A percentile compares a stretch with the other conserved stretches of the same genome.
Conservation (phyloP, 805 yeast genomes). For the Hanseniaspora pseudoguilliermondii region DNA sequence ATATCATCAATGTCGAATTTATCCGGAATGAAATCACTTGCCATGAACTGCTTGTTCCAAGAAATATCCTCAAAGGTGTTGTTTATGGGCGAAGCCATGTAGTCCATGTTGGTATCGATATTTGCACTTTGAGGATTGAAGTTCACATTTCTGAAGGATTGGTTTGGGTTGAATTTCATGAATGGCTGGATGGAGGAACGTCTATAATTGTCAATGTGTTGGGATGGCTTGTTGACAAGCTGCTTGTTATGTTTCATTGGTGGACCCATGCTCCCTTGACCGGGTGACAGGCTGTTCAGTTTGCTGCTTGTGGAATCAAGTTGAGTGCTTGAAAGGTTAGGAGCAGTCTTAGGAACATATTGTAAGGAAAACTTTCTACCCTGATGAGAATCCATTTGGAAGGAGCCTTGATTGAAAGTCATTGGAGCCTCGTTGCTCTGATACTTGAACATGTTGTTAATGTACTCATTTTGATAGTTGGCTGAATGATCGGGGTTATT, state of each 20-base stretch:
- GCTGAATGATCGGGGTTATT: not conserved
- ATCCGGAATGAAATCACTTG: not conserved
- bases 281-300: constrained; percentile 9
- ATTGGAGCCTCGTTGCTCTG: not conserved
- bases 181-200: constrained; percentile 12
- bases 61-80: constrained; percentile 15
- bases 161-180: constrained; percentile 2
- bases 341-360: constrained; percentile 8
- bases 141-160: constrained; percentile 5
- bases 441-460: not conserved
- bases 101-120: constrained; percentile 18
- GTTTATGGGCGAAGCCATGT: constrained; percentile 26
- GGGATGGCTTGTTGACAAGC: constrained; percentile 12
- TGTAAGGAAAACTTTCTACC: constrained; percentile 2
- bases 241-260: constrained; percentile 13
- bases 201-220: constrained; percentile 1
- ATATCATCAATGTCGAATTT: not conserved
- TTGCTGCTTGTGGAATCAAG: constrained; percentile 12
- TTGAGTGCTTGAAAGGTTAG: not conserved
- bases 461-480: not conserved
- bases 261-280: constrained; percentile 10
- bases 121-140: not conserved
- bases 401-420: constrained; percentile 13
- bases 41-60: not conserved
- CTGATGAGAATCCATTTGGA: not conserved